Conservation (phyloP, 2,329 filamentous ascomycete species). For the Neocatenulostroma microsporum region DNA sequence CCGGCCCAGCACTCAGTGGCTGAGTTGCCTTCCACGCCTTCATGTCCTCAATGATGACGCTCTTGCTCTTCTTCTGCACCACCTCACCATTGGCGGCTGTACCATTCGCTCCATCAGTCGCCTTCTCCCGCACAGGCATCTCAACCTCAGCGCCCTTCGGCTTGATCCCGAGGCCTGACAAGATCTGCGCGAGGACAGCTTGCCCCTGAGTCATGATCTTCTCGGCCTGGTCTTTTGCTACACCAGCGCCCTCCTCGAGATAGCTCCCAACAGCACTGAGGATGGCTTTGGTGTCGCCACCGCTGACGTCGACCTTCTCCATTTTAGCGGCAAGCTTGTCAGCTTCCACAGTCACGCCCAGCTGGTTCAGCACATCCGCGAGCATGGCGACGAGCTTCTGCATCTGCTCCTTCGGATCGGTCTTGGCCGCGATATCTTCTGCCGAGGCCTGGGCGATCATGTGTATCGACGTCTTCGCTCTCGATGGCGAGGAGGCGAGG, state of each 20-base stretch:
- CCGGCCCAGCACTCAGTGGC: slow-evolving; percentile 62
- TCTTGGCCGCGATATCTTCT: slow-evolving; percentile 29
- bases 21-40: slow-evolving; percentile 71
- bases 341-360: slow-evolving; percentile 39
- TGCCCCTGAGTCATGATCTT: slow-evolving; percentile 45
- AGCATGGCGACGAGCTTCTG: slow-evolving; percentile 37
- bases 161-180: slow-evolving; percentile 38
- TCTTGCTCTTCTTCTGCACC: slow-evolving; percentile 37
- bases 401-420: slow-evolving; percentile 35
- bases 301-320: slow-evolving; percentile 38
- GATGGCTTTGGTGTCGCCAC: slow-evolving; percentile 25
- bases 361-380: slow-evolving; percentile 40
- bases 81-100: slow-evolving; percentile 29
- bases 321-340: slow-evolving; percentile 39
- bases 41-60: slow-evolving; percentile 66
- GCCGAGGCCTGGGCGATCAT: slow-evolving; percentile 62
- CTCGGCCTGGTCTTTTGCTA: slow-evolving; percentile 44
- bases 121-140: slow-evolving; percentile 3
- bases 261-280: slow-evolving; percentile 38
- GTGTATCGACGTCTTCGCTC: slow-evolving; percentile 81
- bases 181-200: slow-evolving; percentile 39
- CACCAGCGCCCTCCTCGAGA: slow-evolving; percentile 34
- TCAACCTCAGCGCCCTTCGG: slow-evolving; percentile 22
- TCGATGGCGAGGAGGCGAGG: slow-evolving; percentile 59
- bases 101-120: slow-evolving; percentile 13